Conservation (phyloP, 2,329 filamentous ascomycete species). For the Ceratocystiopsis sp. region DNA sequence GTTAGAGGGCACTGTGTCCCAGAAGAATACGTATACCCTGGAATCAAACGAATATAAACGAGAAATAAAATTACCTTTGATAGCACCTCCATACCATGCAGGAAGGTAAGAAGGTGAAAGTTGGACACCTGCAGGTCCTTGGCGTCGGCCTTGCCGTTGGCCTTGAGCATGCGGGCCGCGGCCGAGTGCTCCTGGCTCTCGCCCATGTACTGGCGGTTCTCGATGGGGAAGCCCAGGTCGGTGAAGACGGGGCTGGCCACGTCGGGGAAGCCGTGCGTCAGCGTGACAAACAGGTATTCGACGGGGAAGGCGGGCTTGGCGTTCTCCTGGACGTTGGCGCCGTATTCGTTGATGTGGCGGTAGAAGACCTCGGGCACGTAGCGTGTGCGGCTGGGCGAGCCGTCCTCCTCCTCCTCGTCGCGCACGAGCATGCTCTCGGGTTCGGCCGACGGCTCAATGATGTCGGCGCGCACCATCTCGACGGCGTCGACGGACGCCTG, state of each 20-base stretch:
- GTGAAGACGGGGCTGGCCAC: slow-evolving; percentile 62
- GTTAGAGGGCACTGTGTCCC: neutral
- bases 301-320: slow-evolving; percentile 93
- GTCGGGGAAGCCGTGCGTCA: slow-evolving; percentile 91
- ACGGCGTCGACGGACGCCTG: slow-evolving; percentile 91
- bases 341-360: slow-evolving; percentile 88
- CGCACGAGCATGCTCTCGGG: slow-evolving; percentile 89
- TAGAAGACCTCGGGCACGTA: slow-evolving; percentile 99
- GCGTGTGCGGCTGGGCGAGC: slow-evolving; percentile 47
- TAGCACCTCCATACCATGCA: slow-evolving; percentile 64
- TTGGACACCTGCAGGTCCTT: slow-evolving; percentile 62
- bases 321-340: slow-evolving; percentile 89
- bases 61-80: slow-evolving; percentile 49
- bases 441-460: slow-evolving; percentile 88
- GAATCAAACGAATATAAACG: slow-evolving; percentile 4
- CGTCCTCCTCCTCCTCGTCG: slow-evolving; percentile 73
- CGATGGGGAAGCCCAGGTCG: slow-evolving; percentile 66
- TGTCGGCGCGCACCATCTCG: slow-evolving; percentile 91
- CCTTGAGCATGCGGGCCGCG: slow-evolving; percentile 51
- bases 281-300: slow-evolving; percentile 86
- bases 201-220: slow-evolving; percentile 77
- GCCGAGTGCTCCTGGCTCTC: slow-evolving; percentile 64
- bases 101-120: slow-evolving; percentile 84
- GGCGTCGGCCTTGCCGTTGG: slow-evolving; percentile 29
- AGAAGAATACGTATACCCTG: no score